Conservation (phyloP, 495 filamentous ascomycete species). For the Neurospora sp. region DNA sequence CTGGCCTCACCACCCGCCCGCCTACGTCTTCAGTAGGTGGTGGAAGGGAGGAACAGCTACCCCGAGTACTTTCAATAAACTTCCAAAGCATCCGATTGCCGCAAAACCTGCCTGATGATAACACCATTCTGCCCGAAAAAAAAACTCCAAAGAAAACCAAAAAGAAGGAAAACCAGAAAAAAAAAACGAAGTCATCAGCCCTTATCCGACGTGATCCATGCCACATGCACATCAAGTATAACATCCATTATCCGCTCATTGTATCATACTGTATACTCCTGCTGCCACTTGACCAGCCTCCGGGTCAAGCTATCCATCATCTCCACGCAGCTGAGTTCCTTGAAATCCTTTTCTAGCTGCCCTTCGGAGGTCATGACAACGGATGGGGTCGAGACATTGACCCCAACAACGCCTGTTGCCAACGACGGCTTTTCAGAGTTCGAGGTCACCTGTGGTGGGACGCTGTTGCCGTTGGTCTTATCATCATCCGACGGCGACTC, state of each 20-base stretch:
- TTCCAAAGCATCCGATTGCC: background rate
- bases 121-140: background rate
- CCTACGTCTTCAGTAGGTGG: background rate
- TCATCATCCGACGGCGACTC: conserved; percentile 22
- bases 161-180: background rate
- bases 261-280: conserved; percentile 34
- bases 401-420: background rate
- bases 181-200: background rate
- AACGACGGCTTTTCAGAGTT: conserved; percentile 1
- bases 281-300: conserved; percentile 70
- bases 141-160: background rate
- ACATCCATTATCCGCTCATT: background rate
- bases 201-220: background rate
- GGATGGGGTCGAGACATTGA: conserved; percentile 1
- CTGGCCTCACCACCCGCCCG: background rate
- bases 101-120: background rate
- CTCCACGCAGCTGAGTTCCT: conserved; percentile 57
- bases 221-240: background rate
- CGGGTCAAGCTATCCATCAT: conserved; percentile 78
- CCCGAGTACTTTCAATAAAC: background rate
- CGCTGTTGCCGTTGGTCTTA: conserved; percentile 10
- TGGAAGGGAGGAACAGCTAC: background rate
- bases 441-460: background rate
- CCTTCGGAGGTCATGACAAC: background rate
- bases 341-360: conserved; percentile 44